Evolutionary conservation across 2,329 filamentous ascomycete species (phyloP), one percentile per base, ranked within the genome.

Genomic region (Helotiales sp.): DNA sequence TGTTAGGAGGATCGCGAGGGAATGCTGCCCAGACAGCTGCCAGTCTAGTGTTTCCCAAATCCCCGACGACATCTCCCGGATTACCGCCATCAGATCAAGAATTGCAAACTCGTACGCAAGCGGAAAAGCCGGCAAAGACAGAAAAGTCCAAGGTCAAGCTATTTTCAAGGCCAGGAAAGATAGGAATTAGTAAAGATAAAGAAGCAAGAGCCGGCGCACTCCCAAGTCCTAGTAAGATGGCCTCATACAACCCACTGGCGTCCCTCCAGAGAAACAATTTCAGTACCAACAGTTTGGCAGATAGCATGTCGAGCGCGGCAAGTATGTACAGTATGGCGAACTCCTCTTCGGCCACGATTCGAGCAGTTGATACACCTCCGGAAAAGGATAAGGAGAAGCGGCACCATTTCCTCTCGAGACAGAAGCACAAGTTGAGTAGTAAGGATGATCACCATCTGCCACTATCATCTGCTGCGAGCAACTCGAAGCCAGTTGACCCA

Each of bases 121-220:
- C 78, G 2, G 86, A 89, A 64, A 87, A 89, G 71, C 80, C 81
- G 64, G 67, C 71, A 30, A 83, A 84, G 66, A 78, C 82, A 27
- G 87, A 90, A 66, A 90, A 90, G 73, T 86, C 86, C 60, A 92
- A 91, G 74, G 88, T 90, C 71, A 93, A 93, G 76, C 79, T 93
- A 27, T 93, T 93, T 70, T 90, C 87, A 6, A 83, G 90, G 51
- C 89, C 89, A 0, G 88, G 88, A 68, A 91, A 88, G 74, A 89
- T 91, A 55, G 82, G 83, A 51, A 84, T 86, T 57, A 77, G 76
- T 17, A 91, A 89, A 70, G 81, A 84, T 33, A 80, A 77, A 64
- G 87, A 91, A 9, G 64, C 79, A 6, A 87, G 85, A 67, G 80
- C 87, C 17, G 87, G 88, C 63, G 81, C 86, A 1, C 72, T 90